Evolutionary conservation across 208 protist genomes (phyloP), one percentile per base, ranked within the genome.

Genomic region (Crithidia thermophila): DNA sequence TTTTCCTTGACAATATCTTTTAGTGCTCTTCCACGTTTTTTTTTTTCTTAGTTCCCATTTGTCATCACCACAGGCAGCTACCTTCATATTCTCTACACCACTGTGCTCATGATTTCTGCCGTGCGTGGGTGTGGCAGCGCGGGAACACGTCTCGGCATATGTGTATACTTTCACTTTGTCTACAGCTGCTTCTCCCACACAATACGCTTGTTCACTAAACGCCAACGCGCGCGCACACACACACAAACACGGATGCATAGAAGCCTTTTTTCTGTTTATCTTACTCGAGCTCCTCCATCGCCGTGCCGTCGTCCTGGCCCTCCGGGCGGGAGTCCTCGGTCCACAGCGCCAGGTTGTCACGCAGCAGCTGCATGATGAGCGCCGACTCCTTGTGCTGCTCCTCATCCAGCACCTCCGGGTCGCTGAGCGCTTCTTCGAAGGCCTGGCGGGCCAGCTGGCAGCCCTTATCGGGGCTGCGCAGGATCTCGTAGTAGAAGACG

Each of bases 401-500:
- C 84, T 99, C 98, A 57, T 90, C 81, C 36, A 99, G 86, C 49
- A 94, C 98, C 72, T 99, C 98, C 3, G 99, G 84, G 63, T 99
- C 98, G 59, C 86, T 88, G 59, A 98, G 91, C 42, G 97, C 97
- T 65, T 98, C 96, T 78, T 99, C 98, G 59, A 99, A 99, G 53
- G 97, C 97, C 79, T 98, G 84, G 46, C 98, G 98, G 20, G 98
- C 98, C 33, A 99, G 83, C 63, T 97, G 78, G 81, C 97, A 99
- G 46, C 98, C 98, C 76, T 90, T 87, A 56, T 99, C 97, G 33
- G 97, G 97, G 45, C 85, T 89, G 69, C 99, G 98, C 20, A 99
- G 77, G 75, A 99, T 99, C 85, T 99, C 98, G 84, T 99, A 99
- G 81, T 99, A 99, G 82, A 99, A 99, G 36, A 99, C 98, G 42